These are phyloP conservation scores for Alternaria gansuensis DNA, from an alignment of 2,329 filamentous ascomycete genomes.

Conservation along the genomic window DNA sequence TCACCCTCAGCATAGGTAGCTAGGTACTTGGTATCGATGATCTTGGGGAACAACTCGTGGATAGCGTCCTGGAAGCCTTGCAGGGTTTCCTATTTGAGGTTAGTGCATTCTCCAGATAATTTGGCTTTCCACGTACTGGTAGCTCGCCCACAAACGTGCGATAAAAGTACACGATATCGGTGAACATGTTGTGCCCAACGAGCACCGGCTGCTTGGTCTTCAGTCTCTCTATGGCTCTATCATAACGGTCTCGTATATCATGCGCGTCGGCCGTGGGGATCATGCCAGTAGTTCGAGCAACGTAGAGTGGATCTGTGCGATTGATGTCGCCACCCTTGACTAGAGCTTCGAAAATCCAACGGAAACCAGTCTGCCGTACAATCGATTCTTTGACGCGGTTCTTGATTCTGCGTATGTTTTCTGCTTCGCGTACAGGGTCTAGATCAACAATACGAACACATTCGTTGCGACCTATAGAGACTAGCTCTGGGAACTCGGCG, in stretches of 20 bases:
- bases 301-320: conserved; percentile 49
- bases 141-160: conserved; percentile 67
- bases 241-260: conserved; percentile 51
- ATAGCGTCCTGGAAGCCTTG: conserved; percentile 63
- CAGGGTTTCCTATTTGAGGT: conserved; percentile 50
- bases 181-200: conserved; percentile 72
- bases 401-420: conserved; percentile 50
- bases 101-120: neutral
- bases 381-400: conserved; percentile 54
- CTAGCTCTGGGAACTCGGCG: conserved; percentile 64
- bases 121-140: conserved; percentile 48
- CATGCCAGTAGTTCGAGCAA: conserved; percentile 50
- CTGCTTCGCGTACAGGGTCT: conserved; percentile 57
- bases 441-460: conserved; percentile 56
- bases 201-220: conserved; percentile 60
- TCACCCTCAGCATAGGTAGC: conserved; percentile 65
- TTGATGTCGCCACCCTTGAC: conserved; percentile 51
- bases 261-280: conserved; percentile 48
- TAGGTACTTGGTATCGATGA: conserved; percentile 72
- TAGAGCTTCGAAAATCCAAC: conserved; percentile 61
- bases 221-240: conserved; percentile 55
- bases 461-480: conserved; percentile 55
- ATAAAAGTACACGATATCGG: conserved; percentile 71
- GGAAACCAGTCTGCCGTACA: conserved; percentile 58
- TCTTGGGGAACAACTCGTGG: conserved; percentile 63